Conservation (phyloP, 139 green algal genomes). For the Spirogloea muscicola region DNA sequence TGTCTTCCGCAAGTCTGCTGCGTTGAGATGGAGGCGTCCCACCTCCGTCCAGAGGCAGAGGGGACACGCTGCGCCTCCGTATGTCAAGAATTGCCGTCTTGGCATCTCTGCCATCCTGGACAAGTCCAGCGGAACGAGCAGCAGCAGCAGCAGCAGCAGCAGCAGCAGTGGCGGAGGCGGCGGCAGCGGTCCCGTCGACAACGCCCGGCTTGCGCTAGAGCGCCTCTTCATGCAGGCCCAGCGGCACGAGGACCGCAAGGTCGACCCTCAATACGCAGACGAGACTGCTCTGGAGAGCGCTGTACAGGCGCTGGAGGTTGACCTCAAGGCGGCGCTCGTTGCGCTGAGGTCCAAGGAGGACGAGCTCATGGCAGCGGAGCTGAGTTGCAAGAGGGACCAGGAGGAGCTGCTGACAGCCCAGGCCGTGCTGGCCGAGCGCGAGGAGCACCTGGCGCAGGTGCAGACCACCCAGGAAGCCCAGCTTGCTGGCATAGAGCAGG, state of each 20-base stretch:
- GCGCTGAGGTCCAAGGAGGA: constrained; percentile 28
- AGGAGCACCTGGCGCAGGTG: not conserved
- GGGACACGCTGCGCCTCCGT: too few species aligned
- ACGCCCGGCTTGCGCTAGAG: constrained; percentile 3
- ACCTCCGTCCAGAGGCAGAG: too few species aligned
- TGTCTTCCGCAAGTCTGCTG: too few species aligned
- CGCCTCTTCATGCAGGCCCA: constrained; percentile 33
- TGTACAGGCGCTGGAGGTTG: constrained; percentile 29
- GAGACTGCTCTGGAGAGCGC: constrained; percentile 24
- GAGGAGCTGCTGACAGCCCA: constrained; percentile 24
- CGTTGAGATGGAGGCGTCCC: too few species aligned
- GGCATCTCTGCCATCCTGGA: not conserved
- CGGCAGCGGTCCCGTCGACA: not conserved
- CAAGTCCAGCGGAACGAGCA: constrained; percentile 7
- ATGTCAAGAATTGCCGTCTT: too few species aligned
- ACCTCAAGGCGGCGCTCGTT: constrained; percentile 16
- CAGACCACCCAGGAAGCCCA: not conserved
- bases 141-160: not conserved
- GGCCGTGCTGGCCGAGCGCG: constrained; percentile 3
- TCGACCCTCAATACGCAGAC: not conserved
- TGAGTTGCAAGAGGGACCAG: constrained; percentile 7
- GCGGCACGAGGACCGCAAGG: constrained; percentile 19
- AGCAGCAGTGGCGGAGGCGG: not conserved
- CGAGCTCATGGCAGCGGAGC: constrained; percentile 27
- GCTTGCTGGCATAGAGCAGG: too few species aligned